Percentiles rank a stretch among this genome's conserved stretches.
Conservation (phyloP, 2,329 filamentous ascomycete genomes). For the Venturia pyrina region DNA sequence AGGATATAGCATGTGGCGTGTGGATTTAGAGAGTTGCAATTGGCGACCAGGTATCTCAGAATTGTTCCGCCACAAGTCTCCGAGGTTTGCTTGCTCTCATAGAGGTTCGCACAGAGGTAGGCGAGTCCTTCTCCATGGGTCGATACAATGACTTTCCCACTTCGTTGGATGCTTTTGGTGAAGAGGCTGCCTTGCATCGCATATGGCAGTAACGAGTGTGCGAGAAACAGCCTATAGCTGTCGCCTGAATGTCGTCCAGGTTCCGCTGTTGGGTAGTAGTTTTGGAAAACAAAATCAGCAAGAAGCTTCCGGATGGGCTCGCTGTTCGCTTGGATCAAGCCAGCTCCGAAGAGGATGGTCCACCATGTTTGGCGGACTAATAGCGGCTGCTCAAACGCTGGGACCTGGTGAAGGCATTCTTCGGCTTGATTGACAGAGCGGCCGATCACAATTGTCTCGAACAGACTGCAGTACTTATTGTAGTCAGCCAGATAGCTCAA, state of each 20-base stretch:
- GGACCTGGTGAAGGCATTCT: conserved; percentile 26
- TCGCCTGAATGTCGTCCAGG: background rate
- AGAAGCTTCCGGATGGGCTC: conserved; percentile 10
- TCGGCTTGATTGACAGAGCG: conserved; percentile 40
- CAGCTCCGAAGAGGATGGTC: conserved; percentile 7
- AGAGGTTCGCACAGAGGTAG: background rate
- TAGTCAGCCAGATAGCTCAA: conserved; percentile 25
- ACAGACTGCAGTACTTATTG: conserved; percentile 33
- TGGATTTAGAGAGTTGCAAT: background rate
- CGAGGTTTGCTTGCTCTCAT: background rate
- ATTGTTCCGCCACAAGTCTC: background rate
- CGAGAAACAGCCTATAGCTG: conserved; percentile 27
- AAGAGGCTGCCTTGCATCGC: conserved; percentile 35
- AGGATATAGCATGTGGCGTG: conserved; percentile 8
- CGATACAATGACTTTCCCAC: background rate
- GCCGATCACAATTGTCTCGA: conserved; percentile 38
- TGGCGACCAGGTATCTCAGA: background rate
- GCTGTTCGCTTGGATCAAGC: conserved; percentile 3
- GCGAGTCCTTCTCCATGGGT: background rate
- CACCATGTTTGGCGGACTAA: conserved; percentile 10
- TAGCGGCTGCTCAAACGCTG: background rate
- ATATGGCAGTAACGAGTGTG: conserved; percentile 36
- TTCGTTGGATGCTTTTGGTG: conserved; percentile 9
- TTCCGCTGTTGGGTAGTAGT: conserved; percentile 6
- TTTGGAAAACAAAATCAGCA: conserved; percentile 5